Evolutionary conservation across 345 rosid species (phyloP).

Genomic region (Sisymbrium irio): DNA sequence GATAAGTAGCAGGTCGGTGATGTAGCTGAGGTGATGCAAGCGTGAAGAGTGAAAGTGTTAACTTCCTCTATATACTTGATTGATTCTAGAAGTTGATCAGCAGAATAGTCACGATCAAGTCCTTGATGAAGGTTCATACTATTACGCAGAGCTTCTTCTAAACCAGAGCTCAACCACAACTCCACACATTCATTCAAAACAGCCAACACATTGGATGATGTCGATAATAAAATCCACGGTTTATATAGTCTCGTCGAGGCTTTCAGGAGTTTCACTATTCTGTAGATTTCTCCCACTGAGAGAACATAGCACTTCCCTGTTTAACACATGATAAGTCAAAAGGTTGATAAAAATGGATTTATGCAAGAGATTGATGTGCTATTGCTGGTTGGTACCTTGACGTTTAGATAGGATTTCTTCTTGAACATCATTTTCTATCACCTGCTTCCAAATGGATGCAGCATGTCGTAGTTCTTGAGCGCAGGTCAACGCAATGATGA

Average conservation of each 20-base stretch:
- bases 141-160: constrained; percentile 55
- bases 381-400: constrained; percentile 46
- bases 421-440: constrained; percentile 46
- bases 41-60: constrained; percentile 43
- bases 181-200: constrained; percentile 58
- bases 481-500: constrained; percentile 54
- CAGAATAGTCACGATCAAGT: constrained; percentile 21
- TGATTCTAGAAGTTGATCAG: constrained; percentile 45
- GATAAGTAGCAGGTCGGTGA: constrained; percentile 59
- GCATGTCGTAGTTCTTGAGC: constrained; percentile 75
- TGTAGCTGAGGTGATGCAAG: constrained; percentile 44
- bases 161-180: constrained; percentile 75
- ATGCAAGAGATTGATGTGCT: not conserved
- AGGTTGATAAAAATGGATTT: not conserved
- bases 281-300: constrained; percentile 80
- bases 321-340: not conserved
- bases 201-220: constrained; percentile 29
- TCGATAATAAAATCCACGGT: constrained; percentile 64
- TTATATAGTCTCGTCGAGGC: constrained; percentile 59
- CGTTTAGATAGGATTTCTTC: constrained; percentile 46
- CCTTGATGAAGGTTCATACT: constrained; percentile 36
- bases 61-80: constrained; percentile 43
- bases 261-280: constrained; percentile 63
- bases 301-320: constrained; percentile 62
- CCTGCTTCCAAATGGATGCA: constrained; percentile 68